Evolutionary conservation across 352 stramenopile genomes (phyloP), one percentile per base, ranked within the genome.

Genomic region (Phytophthora kernoviae): DNA sequence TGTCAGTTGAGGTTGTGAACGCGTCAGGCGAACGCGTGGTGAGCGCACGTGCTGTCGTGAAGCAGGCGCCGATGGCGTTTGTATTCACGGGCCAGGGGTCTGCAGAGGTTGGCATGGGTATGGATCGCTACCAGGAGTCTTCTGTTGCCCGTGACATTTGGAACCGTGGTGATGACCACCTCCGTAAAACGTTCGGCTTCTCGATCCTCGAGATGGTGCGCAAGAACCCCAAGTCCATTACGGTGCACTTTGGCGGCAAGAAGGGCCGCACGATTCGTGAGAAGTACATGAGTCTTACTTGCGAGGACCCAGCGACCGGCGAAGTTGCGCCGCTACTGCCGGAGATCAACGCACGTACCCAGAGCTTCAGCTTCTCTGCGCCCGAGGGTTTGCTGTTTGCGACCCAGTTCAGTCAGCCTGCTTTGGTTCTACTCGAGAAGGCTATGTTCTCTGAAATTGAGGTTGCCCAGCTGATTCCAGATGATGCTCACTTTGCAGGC

Each of bases 71-170:
- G 6, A 90, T 85, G 47, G 88, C 87, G 2, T 95, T 94, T 42
- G 79, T 94, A 2, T 96, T 96, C 52, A 96, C 87, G 18, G 88
- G 87, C 6, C 88, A 96, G 47, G 88, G 88, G 10, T 96, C 84
- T 18, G 85, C 86, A 24, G 72, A 82, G 12, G 74, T 92, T 4
- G 86, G 86, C 17, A 95, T 96, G 87, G 88, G 88, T 32, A 96
- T 96, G 88, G 84, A 95, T n/a, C 82, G 81, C 1, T 96, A 96
- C 60, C 70, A 84, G 50, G 73, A 84, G 33, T 94, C 84, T 5
- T 32, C 64, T 0, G 64, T 90, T 20, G 87, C 86, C 17, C 84
- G 85, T 26, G 78, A 89, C 4, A 79, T 94, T 42, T 96, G 88
- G 88, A 73, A 96, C 59, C 73, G 73, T 50, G 88, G 87, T 48